These are phyloP conservation scores for Populus hybrid DNA, from an alignment of 441 rosid genomes.

Conservation along the genomic window DNA sequence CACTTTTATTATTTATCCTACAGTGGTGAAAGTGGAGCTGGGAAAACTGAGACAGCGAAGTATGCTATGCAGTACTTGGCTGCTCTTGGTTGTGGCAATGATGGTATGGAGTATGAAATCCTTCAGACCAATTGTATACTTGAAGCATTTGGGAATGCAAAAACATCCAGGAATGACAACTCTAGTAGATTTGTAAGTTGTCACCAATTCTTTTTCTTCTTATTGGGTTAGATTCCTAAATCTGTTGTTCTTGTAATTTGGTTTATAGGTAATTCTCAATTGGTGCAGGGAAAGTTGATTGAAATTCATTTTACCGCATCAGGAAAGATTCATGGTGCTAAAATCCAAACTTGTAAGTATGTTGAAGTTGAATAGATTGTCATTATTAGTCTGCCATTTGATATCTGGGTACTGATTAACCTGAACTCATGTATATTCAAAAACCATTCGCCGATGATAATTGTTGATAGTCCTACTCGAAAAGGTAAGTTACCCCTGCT, in stretches of 20 bases:
- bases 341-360: slow-evolving; percentile 85
- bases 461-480: slow-evolving; percentile 72
- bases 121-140: slow-evolving; percentile 76
- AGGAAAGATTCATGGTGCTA: slow-evolving; percentile 92
- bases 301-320: slow-evolving; percentile 75
- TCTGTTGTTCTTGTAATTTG: slow-evolving; percentile 1
- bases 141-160: slow-evolving; percentile 99
- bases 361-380: slow-evolving; percentile 10
- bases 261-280: slow-evolving; percentile 9
- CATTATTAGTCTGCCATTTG: slow-evolving; percentile 11
- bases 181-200: slow-evolving; percentile 94
- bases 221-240: background rate
- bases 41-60: slow-evolving; percentile 98
- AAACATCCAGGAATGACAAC: slow-evolving; percentile 87
- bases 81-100: slow-evolving; percentile 77
- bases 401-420: slow-evolving; percentile 29
- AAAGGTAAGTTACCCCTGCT: slow-evolving; percentile 57
- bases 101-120: slow-evolving; percentile 67
- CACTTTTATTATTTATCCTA: slow-evolving; percentile 19
- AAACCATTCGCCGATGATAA: slow-evolving; percentile 19
- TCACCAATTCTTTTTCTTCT: slow-evolving; percentile 5
- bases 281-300: slow-evolving; percentile 76
- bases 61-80: slow-evolving; percentile 91
- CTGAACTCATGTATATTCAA: slow-evolving; percentile 23
- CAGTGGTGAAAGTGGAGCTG: slow-evolving; percentile 99